These are phyloP conservation scores for Meyerozyma smithsonii DNA, from an alignment of 1,139 yeast species.

Conservation along the genomic window DNA sequence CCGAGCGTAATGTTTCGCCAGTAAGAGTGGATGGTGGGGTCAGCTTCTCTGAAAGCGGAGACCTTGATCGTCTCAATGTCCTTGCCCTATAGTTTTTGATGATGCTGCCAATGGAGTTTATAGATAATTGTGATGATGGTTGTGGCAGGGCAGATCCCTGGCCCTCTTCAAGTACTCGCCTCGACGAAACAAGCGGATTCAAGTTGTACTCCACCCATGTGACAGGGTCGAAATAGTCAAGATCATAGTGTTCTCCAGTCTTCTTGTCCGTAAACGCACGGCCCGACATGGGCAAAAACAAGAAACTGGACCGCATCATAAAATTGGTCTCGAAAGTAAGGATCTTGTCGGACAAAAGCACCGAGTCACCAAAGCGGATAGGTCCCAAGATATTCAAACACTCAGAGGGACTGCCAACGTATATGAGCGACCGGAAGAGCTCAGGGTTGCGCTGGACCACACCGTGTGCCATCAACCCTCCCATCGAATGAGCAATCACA, in stretches of 20 bases:
- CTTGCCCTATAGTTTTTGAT: not conserved
- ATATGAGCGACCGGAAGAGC: slow-evolving; percentile 66
- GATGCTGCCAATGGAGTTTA: not conserved
- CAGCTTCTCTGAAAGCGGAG: slow-evolving; percentile 2
- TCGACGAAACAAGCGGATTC: slow-evolving; percentile 65
- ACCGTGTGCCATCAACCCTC: slow-evolving; percentile 80
- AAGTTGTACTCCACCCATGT: slow-evolving; percentile 75
- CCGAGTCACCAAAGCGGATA: slow-evolving; percentile 73
- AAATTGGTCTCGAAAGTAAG: slow-evolving; percentile 79
- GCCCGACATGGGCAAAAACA: slow-evolving; percentile 73
- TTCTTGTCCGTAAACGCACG: slow-evolving; percentile 61
- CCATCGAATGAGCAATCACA: slow-evolving; percentile 90
- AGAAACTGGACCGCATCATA: slow-evolving; percentile 80
- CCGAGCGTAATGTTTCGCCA: slow-evolving; percentile 5
- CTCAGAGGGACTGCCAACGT: slow-evolving; percentile 80
- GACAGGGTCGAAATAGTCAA: slow-evolving; percentile 76
- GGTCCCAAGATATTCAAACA: slow-evolving; percentile 89
- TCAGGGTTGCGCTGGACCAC: slow-evolving; percentile 66
- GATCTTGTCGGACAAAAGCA: slow-evolving; percentile 66
- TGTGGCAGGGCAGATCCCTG: not conserved
- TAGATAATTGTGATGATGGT: not conserved
- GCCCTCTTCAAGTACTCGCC: slow-evolving; percentile 17
- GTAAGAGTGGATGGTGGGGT: not conserved
- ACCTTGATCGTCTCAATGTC: not conserved
- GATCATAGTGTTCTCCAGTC: slow-evolving; percentile 52